A percentile compares a stretch with the other conserved stretches of the same genome.
Conservation (phyloP, 2,329 filamentous ascomycete genomes). For the Ophiosphaerella narmari region DNA sequence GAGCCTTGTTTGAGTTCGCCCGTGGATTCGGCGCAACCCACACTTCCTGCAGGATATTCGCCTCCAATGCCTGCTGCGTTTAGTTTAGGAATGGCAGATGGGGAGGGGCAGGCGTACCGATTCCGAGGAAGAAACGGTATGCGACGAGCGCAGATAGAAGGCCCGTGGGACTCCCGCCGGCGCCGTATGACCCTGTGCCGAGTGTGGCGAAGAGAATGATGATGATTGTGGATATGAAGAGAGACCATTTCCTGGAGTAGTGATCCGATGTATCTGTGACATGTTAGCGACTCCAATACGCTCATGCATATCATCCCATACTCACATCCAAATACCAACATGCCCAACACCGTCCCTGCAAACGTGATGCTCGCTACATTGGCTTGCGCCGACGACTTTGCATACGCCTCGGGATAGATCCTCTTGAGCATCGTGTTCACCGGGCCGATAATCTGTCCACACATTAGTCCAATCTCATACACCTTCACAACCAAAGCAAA, state of each 20-base stretch:
- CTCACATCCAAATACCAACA: conserved; percentile 73
- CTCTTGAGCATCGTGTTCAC: conserved; percentile 75
- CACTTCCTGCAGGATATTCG: conserved; percentile 82
- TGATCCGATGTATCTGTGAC: conserved; percentile 68
- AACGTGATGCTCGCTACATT: conserved; percentile 85
- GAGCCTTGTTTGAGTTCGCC: conserved; percentile 80
- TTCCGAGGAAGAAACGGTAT: conserved; percentile 78
- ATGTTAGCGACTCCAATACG: too few relatives aligned
- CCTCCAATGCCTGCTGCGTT: conserved; percentile 65
- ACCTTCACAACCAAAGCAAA: background rate
- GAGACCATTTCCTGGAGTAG: conserved; percentile 81
- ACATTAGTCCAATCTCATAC: too few relatives aligned
- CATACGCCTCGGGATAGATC: conserved; percentile 74
- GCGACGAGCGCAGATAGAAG: conserved; percentile 80
- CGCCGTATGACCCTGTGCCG: conserved; percentile 76
- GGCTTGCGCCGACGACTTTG: conserved; percentile 67
- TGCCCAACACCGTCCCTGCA: conserved; percentile 81
- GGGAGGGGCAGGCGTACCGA: conserved; percentile 35
- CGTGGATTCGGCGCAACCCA: conserved; percentile 81
- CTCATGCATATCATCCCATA: too few relatives aligned
- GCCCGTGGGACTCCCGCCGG: conserved; percentile 67
- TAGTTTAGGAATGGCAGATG: background rate
- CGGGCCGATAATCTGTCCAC: conserved; percentile 75
- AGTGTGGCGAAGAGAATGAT: conserved; percentile 84
- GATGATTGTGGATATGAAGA: conserved; percentile 80